phyloP scores from a whole-genome alignment of 345 rosid genomes.

The Gossypium bickii region DNA sequence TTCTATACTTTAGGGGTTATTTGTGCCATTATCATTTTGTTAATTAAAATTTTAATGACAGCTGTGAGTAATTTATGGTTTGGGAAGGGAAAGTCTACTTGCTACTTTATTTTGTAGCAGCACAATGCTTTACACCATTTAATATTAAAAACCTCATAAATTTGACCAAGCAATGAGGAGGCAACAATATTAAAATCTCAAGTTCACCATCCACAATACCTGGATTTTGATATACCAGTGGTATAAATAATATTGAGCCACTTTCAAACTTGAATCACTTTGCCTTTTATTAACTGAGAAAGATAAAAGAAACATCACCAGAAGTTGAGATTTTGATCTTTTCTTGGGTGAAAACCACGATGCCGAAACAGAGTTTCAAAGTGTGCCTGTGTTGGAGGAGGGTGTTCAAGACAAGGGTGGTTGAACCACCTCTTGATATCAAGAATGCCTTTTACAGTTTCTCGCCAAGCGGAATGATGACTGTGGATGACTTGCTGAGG shows the following conservation, averaged over 20 bases:
- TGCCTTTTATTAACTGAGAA: not conserved
- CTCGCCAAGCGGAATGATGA: slow-evolving; percentile 45
- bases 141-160: not conserved
- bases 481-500: slow-evolving; percentile 28
- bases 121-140: not conserved
- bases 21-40: too few species aligned
- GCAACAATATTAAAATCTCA: not conserved
- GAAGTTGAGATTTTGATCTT: too few species aligned
- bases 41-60: too few species aligned
- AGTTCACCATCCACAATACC: too few species aligned
- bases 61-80: too few species aligned
- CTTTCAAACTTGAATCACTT: not conserved
- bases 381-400: slow-evolving; percentile 50
- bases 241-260: too few species aligned
- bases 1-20: too few species aligned
- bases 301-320: too few species aligned
- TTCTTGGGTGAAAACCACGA: not conserved
- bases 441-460: slow-evolving; percentile 25
- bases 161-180: not conserved
- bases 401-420: slow-evolving; percentile 33
- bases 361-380: slow-evolving; percentile 26
- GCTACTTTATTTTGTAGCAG: too few species aligned
- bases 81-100: too few species aligned
- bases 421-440: slow-evolving; percentile 46
- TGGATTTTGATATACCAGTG: not conserved